Percentiles rank a stretch among this genome's conserved stretches.
Evolutionary conservation across 2,329 filamentous ascomycete species (phyloP).

Genomic region (Cordyceps tenuipes): DNA sequence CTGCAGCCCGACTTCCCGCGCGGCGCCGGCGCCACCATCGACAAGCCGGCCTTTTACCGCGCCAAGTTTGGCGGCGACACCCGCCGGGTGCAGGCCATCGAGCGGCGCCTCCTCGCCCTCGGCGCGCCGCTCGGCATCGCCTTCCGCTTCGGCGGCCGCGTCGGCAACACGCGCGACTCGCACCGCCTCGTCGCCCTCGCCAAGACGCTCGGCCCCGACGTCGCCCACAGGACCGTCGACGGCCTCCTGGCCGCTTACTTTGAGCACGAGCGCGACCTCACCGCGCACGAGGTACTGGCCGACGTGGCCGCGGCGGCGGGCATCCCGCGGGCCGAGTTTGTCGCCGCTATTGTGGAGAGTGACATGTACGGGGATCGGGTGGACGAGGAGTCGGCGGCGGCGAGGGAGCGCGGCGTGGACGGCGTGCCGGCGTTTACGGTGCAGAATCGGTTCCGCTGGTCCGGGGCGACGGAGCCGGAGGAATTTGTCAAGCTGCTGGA

Average conservation of each 20-base stretch:
- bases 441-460: constrained; percentile 57
- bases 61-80: constrained; percentile 59
- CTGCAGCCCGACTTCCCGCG: constrained; percentile 29
- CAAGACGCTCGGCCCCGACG: constrained; percentile 39
- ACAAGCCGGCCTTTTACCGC: constrained; percentile 30
- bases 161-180: constrained; percentile 19
- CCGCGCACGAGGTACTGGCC: constrained; percentile 29
- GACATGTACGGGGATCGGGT: constrained; percentile 39
- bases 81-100: constrained; percentile 33
- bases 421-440: constrained; percentile 70
- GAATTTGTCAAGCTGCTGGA: constrained; percentile 61
- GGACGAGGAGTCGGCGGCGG: constrained; percentile 22
- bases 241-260: constrained; percentile 36
- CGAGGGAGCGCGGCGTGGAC: constrained; percentile 33
- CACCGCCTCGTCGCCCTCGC: constrained; percentile 41
- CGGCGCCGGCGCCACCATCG: constrained; percentile 23
- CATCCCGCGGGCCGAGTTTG: constrained; percentile 33
- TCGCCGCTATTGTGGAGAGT: constrained; percentile 30
- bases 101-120: constrained; percentile 21
- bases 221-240: constrained; percentile 49
- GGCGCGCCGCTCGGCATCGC: constrained; percentile 31
- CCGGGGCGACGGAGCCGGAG: constrained; percentile 59
- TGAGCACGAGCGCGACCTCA: constrained; percentile 35
- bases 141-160: constrained; percentile 36
- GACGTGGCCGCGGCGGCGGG: constrained; percentile 31